These are phyloP conservation scores for Aspergillus kassunensis DNA, from an alignment of 495 filamentous ascomycete genomes.

Conservation along the genomic window DNA sequence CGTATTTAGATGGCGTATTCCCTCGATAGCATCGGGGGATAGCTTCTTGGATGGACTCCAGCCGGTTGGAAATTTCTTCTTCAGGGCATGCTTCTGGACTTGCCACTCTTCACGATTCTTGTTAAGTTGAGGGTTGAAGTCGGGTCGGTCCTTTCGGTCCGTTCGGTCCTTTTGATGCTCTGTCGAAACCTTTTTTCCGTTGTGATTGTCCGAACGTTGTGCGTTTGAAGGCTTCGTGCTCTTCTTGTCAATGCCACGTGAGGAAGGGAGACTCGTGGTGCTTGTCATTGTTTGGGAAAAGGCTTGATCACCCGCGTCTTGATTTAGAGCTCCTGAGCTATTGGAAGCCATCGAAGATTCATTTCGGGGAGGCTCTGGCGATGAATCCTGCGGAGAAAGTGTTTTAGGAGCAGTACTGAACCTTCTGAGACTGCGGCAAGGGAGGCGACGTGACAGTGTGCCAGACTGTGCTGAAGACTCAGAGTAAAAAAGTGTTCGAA, in stretches of 20 bases:
- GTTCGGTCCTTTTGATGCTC: slow-evolving; percentile 3
- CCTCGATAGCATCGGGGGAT: slow-evolving; percentile 84
- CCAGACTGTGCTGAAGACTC: slow-evolving; percentile 16
- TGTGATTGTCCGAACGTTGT: not conserved
- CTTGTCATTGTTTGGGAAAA: not conserved
- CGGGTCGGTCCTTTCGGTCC: slow-evolving; percentile 9
- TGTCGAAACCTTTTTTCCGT: not conserved
- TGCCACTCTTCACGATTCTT: slow-evolving; percentile 58
- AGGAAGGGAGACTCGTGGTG: not conserved
- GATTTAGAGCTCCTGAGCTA: not conserved
- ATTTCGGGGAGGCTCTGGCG: not conserved
- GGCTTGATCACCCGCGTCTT: not conserved
- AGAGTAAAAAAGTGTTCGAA: slow-evolving; percentile 18
- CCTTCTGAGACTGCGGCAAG: not conserved
- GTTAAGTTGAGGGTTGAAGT: slow-evolving; percentile 10
- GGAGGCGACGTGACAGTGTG: not conserved
- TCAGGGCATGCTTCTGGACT: slow-evolving; percentile 63
- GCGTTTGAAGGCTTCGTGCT: not conserved
- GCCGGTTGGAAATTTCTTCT: slow-evolving; percentile 66
- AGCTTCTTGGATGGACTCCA: slow-evolving; percentile 83
- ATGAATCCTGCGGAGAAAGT: not conserved
- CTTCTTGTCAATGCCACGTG: not conserved
- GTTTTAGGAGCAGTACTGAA: not conserved
- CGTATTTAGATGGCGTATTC: slow-evolving; percentile 73
- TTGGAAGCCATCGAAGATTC: not conserved